These are phyloP conservation scores for Leavenworthia alabamica DNA, from an alignment of 345 rosid species.

Conservation along the genomic window DNA sequence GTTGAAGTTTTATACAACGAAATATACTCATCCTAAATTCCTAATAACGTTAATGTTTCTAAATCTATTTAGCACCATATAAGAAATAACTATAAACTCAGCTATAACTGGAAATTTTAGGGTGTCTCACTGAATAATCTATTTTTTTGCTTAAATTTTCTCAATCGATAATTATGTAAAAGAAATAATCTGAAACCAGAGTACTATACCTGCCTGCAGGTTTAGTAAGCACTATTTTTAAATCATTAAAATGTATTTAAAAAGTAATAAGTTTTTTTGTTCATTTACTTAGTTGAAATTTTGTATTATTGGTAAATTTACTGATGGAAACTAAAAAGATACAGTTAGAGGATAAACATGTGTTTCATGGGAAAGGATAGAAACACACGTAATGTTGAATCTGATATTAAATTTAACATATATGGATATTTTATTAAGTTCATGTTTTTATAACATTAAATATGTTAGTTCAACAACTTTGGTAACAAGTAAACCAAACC, in stretches of 20 bases:
- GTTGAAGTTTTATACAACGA: too few species aligned
- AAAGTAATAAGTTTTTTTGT: background rate
- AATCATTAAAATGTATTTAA: too few species aligned
- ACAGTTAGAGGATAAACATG: background rate
- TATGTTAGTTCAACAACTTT: slow-evolving; percentile 36
- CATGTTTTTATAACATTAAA: slow-evolving; percentile 26
- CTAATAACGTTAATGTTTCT: too few species aligned
- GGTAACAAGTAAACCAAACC: slow-evolving; percentile 34
- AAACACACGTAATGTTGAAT: slow-evolving; percentile 18
- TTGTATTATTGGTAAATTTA: background rate
- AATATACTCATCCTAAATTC: too few species aligned
- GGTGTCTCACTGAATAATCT: background rate
- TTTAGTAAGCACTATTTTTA: background rate
- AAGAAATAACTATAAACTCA: too few species aligned
- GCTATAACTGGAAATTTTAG: background rate
- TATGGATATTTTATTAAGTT: too few species aligned
- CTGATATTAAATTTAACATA: too few species aligned
- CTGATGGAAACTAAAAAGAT: background rate
- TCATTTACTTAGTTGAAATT: background rate
- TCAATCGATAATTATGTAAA: background rate
- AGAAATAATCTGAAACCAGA: background rate
- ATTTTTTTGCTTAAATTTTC: background rate
- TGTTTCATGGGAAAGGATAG: slow-evolving; percentile 7
- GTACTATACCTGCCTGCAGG: background rate
- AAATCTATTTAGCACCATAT: too few species aligned